Percentiles rank a stretch among this genome's conserved stretches.
Evolutionary conservation across 805 yeast genomes (phyloP).

Genomic region (Saturnispora sekii): DNA sequence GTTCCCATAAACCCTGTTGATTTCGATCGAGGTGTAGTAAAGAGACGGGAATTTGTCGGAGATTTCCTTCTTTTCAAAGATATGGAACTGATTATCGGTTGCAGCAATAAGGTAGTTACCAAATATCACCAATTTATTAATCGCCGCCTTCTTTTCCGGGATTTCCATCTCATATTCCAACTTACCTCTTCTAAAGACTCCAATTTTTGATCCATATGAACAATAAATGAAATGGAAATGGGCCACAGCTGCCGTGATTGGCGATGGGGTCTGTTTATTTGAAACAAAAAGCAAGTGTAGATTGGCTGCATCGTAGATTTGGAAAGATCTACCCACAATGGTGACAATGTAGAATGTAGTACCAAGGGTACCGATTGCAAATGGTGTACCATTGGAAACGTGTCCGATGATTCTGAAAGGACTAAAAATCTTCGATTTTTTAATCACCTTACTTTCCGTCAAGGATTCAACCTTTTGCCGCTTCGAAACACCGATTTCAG

Average conservation of each 20-base stretch:
- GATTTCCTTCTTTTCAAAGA: conserved; percentile 25
- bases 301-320: conserved; percentile 85
- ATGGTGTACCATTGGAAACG: conserved; percentile 79
- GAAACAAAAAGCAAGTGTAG: conserved; percentile 81
- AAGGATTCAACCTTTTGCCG: conserved; percentile 5
- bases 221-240: conserved; percentile 81
- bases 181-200: conserved; percentile 75
- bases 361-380: conserved; percentile 83
- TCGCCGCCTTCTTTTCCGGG: conserved; percentile 24
- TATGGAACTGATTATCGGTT: conserved; percentile 26
- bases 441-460: conserved; percentile 2
- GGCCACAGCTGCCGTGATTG: conserved; percentile 64
- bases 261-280: conserved; percentile 59
- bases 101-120: conserved; percentile 70
- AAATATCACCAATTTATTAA: conserved; percentile 50
- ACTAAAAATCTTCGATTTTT: conserved; percentile 56
- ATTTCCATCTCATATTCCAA: conserved; percentile 34
- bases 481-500: conserved; percentile 6
- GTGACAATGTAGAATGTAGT: conserved; percentile 81
- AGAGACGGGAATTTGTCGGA: conserved; percentile 43
- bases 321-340: conserved; percentile 82
- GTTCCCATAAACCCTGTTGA: conserved; percentile 57
- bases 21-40: conserved; percentile 52
- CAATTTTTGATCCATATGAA: conserved; percentile 60
- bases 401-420: conserved; percentile 85